Evolutionary conservation across 2,329 filamentous ascomycete genomes (phyloP), one percentile per base, ranked within the genome.

Genomic region (Orbilia brochopaga): DNA sequence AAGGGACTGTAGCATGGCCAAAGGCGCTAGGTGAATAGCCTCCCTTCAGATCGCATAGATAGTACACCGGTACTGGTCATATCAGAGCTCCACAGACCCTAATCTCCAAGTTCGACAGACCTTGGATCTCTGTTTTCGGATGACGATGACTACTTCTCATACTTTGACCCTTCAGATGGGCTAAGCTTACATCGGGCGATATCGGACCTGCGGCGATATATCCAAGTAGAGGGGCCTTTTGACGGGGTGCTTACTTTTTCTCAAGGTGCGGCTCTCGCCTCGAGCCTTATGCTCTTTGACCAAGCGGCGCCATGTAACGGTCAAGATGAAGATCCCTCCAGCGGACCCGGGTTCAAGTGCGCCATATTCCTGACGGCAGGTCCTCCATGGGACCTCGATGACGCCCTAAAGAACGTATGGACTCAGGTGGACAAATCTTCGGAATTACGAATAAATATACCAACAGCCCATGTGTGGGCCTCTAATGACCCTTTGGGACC

Each of bases 101-200:
- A 21, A 48, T 48, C 17, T n/a, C n/a, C 17, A 48, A 2, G 48
- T 30, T 24, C 42, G 13, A 46, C 27, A 67, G 63, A 67, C 5
- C 50, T 67, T 35, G 63, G 63, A 19, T 27, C 35, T n/a, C 2
- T 67, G 40, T 67, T 67, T 17, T 60, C 63, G 1, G 63, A 67
- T 27, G 63, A 67, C 3, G 63, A 67, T 15, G 55, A 60, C 21
- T 67, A 67, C 27, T 57, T 67, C 10, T 50, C 63, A 1, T 67
- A 67, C 30, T 67, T 55, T 44, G 63, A 67, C 21, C 63, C 63
- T 4, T 55, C 24, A 1, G 54, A 60, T 46, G 17, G 55, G 3
- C 2, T 19, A 8, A 67, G 63, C 32, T 54, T 67, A 27, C n/a
- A 55, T 0, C 27, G 30, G 5, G 63, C 55, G 11, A 23, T 67